These are phyloP conservation scores for Tubosaeta sp. DNA, from an alignment of 768 basidiomycete genomes.

Conservation along the genomic window DNA sequence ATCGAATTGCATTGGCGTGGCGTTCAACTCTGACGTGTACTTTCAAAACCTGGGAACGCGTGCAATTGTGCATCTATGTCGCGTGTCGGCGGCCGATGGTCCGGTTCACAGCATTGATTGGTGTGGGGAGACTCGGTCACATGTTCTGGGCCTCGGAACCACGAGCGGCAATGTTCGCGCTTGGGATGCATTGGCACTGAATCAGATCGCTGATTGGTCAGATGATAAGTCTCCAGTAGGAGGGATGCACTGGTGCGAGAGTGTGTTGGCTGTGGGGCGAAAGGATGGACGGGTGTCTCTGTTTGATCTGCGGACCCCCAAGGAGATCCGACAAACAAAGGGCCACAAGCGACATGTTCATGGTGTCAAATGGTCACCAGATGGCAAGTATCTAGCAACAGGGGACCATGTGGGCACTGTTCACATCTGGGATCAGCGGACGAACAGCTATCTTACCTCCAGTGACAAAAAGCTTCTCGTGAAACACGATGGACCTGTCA, in stretches of 20 bases:
- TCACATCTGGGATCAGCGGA: constrained; percentile 42
- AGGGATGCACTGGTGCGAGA: constrained; percentile 38
- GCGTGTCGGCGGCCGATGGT: constrained; percentile 32
- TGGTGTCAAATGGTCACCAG: constrained; percentile 39
- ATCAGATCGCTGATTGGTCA: constrained; percentile 31
- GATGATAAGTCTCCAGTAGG: constrained; percentile 33
- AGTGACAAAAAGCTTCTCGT: constrained; percentile 35
- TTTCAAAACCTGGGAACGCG: constrained; percentile 59
- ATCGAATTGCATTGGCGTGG: constrained; percentile 57
- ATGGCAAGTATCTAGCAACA: constrained; percentile 38
- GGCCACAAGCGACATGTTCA: constrained; percentile 34
- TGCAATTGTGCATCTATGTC: constrained; percentile 48
- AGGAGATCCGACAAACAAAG: constrained; percentile 24
- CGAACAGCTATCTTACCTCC: constrained; percentile 28
- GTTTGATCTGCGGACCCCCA: constrained; percentile 33
- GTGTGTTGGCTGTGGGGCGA: constrained; percentile 37
- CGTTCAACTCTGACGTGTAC: constrained; percentile 55
- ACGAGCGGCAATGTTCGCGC: constrained; percentile 47
- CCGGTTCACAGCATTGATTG: constrained; percentile 49
- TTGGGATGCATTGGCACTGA: constrained; percentile 43
- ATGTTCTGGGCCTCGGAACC: constrained; percentile 49
- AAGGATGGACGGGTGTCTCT: constrained; percentile 36
- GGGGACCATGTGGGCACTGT: constrained; percentile 40
- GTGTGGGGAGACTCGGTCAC: constrained; percentile 39
- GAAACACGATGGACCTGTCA: constrained; percentile 42